Evolutionary conservation across 305 asterid species (phyloP).

Genomic region (Withania somnifera): DNA sequence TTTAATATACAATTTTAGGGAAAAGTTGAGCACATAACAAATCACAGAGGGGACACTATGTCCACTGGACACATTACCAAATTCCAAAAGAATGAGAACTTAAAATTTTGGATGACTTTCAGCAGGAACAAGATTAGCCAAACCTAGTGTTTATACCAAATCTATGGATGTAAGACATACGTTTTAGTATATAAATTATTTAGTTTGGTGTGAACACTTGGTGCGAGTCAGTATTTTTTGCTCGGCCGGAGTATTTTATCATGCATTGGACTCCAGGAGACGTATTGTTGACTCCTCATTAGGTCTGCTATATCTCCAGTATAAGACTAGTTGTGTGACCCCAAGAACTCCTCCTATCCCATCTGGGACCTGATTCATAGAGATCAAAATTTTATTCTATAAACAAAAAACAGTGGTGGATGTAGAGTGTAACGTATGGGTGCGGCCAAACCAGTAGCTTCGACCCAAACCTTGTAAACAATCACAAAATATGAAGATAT

Average conservation of each 20-base stretch:
- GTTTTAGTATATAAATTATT: neutral
- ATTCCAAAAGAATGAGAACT: too few relatives aligned
- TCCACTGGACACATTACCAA: neutral
- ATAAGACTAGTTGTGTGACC: constrained; percentile 46
- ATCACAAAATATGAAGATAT: neutral
- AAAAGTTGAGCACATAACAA: neutral
- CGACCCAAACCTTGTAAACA: neutral
- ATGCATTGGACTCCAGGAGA: constrained; percentile 43
- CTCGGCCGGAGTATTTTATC: neutral
- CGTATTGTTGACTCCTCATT: constrained; percentile 16
- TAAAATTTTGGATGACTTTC: neutral
- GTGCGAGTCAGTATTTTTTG: neutral
- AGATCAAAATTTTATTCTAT: neutral
- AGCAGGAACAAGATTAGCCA: neutral
- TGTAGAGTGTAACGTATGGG: neutral
- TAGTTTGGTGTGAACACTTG: neutral
- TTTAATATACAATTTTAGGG: too few relatives aligned
- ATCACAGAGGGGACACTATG: neutral
- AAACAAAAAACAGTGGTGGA: too few relatives aligned
- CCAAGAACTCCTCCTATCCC: constrained; percentile 82
- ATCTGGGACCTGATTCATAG: constrained; percentile 54
- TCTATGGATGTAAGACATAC: neutral
- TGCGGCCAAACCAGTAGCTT: neutral
- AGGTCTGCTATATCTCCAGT: constrained; percentile 43
- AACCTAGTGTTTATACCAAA: neutral